Base-by-base conservation (phyloP, 108 stramenopile species). In the Schizochytrium sp. region DNA sequence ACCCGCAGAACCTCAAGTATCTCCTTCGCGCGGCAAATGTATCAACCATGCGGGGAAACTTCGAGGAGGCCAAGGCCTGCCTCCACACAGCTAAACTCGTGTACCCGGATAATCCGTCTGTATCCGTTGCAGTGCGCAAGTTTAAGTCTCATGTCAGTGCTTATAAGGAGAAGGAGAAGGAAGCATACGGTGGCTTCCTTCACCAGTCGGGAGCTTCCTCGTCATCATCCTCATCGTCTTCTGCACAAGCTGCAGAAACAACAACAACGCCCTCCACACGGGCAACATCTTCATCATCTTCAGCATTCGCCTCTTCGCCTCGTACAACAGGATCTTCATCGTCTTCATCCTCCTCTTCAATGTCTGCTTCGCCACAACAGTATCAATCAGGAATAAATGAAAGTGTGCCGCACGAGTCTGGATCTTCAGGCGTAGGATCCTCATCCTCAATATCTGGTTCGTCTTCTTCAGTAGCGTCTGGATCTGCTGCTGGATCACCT, bases 11-110 rank as follows among this genome's bases (percentile, higher is more conserved):
- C 28, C 76, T 83, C 76, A 83, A 83, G 76, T 49, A 13, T 10
- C 47, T 83, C 0, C 28, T 83, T 5, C 76, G 76, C 17, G 76
- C 76, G 5, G 53, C 50, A 10, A 83, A 55, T n/a, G 47, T 83
- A 10, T 40, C 76, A 47, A 83, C 40, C 28, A 83, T 55, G 53
- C 19, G 38, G 28, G 76, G 76, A 13, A 55, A 83, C 50, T 83
- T 55, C 47, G 76, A 55, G 50, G 76, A 83, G 53, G 76, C 76
- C 76, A 83, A 49, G 28, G 76, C 76, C 8, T 83, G 76, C 76
- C 13, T 83, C 45, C 38, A 40, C 13, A 38, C 50, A 55, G 76
- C 76, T 38, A 83, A 55, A 28, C 50, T 55, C 47, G 19, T 55
- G 15, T 53, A 83, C 55, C 15, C 76, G 5, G 53, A 83, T n/a